Base-by-base conservation (phyloP, 2,329 filamentous ascomycete species). In the Arthroderma sp. region DNA sequence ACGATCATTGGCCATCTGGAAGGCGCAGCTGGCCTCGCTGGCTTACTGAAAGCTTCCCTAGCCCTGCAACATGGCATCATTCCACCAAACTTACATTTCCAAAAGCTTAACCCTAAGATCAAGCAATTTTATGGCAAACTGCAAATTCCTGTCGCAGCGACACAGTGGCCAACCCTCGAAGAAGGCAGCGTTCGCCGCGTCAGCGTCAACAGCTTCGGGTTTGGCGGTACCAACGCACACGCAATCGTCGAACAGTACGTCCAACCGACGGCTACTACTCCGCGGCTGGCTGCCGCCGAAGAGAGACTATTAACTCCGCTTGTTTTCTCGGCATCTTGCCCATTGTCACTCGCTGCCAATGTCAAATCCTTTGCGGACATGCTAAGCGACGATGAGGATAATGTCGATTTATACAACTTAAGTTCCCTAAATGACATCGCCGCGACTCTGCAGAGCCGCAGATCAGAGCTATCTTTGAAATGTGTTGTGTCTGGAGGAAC, bases 161-260 rank as follows among this genome's bases (percentile, higher is more conserved):
- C 11, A n/a, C 43, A 28, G 50, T 42, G 7, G 48, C 49, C 4
- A 62, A 60, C 59, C 58, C 59, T 3, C 37, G 38, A 29, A 32
- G 42, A 37, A 47, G 52, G 29, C 40, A 40, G 3, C 50, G 57
- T 27, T 4, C 42, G 45, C 7, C 50, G 60, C 33, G 50, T 57
- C 5, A 61, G 57, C 34, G 50, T 64, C 22, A 64, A 61, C 42
- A 55, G 48, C 0, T 63, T 63, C 42, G 61, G 61, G 1, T 59
- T 60, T 40, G 55, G 54, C 29, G 55, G 56, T 9, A 50, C 49
- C 45, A 61, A 57, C 45, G 57, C 43, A 40, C 55, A 49, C 52
- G 52, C 34, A 40, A 52, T 52, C 52, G 42, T 55, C 37, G 60
- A 55, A 11, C 15, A 22, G 15, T 22, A 22, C 15, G 15, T 22